Evolutionary conservation across 495 filamentous ascomycete genomes (phyloP), one percentile per base, ranked within the genome.

Genomic region (Lepidopterella palustris): DNA sequence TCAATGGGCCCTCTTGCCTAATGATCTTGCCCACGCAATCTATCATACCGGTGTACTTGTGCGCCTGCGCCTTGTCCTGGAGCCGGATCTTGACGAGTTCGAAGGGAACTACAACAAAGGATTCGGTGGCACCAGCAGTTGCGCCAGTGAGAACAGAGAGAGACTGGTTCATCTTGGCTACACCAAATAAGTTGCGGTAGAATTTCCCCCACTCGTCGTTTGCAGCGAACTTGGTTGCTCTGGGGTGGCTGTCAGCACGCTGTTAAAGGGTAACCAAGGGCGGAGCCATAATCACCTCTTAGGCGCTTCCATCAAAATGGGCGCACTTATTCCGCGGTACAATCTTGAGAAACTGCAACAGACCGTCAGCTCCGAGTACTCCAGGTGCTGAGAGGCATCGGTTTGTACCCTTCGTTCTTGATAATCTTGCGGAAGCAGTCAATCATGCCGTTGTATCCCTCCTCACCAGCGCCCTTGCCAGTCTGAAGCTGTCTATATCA

Each of bases 381-480:
- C n/a, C n/a, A n/a, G n/a, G n/a, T 21, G 2, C 5, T 23, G 13
- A 21, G n/a, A 28, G 23, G n/a, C 1, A 27, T 50, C 24, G 26
- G 13, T 28, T 28, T 77, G 57, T 82, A 92, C 91, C 93, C 93
- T 77, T 98, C 93, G 67, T 93, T 87, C 72, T 82, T 84, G 67
- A 98, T 79, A 60, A 98, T 98, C 81, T 98, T 98, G 67, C 82
- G 79, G 78, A 98, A 92, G 78, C 92, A 97, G 74, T 98, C 93
- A 29, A 98, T 68, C 90, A 97, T 98, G 77, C 92, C 89, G 78
- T 82, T 96, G 78, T 98, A 98, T 59, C 78, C 73, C 56, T 97
- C 91, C 52, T 79, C 82, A 45, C 91, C 89, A 27, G 79, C 71
- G 49, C 76, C 80, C 64, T 79, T 76, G 58, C 85, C 86, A n/a